Conservation (phyloP, 2,329 filamentous ascomycete species). For the Hymenoscyphus infarciens region DNA sequence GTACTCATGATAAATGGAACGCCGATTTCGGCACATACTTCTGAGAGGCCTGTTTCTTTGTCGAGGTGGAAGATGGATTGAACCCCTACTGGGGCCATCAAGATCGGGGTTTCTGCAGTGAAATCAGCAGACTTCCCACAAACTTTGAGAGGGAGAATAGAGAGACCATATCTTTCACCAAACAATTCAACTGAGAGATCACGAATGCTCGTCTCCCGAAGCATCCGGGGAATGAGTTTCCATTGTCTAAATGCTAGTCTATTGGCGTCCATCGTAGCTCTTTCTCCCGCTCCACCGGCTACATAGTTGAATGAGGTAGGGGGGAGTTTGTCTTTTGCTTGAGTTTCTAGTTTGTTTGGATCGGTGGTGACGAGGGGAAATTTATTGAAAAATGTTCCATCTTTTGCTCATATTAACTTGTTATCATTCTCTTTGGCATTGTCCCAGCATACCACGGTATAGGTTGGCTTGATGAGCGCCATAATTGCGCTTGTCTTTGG, state of each 20-base stretch:
- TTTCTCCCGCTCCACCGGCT: slow-evolving; percentile 58
- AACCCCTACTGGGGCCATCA: slow-evolving; percentile 68
- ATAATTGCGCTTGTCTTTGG: slow-evolving; percentile 18
- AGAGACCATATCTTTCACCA: slow-evolving; percentile 44
- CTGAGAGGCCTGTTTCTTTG: slow-evolving; percentile 60
- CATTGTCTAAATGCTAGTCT: slow-evolving; percentile 62
- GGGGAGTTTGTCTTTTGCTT: slow-evolving; percentile 48
- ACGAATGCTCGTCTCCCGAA: slow-evolving; percentile 47
- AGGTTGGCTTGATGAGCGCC: slow-evolving; percentile 28
- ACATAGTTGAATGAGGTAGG: slow-evolving; percentile 56
- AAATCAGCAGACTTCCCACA: too few species aligned
- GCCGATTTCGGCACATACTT: slow-evolving; percentile 55
- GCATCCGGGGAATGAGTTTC: slow-evolving; percentile 57
- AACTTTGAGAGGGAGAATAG: too few species aligned
- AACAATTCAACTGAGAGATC: slow-evolving; percentile 54
- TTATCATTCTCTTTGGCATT: background rate
- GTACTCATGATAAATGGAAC: slow-evolving; percentile 68
- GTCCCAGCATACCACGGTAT: slow-evolving; percentile 20
- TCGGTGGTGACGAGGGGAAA: slow-evolving; percentile 55
- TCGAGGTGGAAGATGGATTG: slow-evolving; percentile 65
- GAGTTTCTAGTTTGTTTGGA: slow-evolving; percentile 52
- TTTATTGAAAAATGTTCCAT: slow-evolving; percentile 47
- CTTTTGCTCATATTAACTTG: slow-evolving; percentile 16
- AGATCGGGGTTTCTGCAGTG: slow-evolving; percentile 41
- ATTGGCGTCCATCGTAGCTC: slow-evolving; percentile 60